phyloP scores from a whole-genome alignment of 352 stramenopile species.

The Blastocystis sp. region DNA sequence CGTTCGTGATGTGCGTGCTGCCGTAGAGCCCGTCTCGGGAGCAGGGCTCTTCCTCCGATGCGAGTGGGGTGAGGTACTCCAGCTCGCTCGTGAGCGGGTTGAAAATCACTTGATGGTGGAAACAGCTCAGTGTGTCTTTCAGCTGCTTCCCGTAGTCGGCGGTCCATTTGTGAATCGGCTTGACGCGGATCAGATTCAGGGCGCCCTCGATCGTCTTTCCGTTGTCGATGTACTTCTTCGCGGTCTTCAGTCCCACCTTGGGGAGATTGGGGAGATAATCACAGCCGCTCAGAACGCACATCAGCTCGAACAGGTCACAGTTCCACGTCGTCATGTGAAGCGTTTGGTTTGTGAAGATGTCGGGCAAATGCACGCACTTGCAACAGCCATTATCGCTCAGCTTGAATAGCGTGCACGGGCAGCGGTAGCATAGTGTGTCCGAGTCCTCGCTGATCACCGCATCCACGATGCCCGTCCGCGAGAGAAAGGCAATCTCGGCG shows the following conservation, averaged over 20 bases:
- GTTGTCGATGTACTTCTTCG: constrained; percentile 46
- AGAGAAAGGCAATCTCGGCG: constrained; percentile 89
- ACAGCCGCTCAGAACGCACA: constrained; percentile 83
- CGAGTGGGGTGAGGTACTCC: constrained; percentile 33
- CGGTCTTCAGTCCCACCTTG: constrained; percentile 78
- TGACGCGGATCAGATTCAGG: background rate
- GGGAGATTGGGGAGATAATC: constrained; percentile 82
- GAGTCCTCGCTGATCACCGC: constrained; percentile 92
- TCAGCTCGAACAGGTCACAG: constrained; percentile 67
- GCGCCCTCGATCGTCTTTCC: background rate
- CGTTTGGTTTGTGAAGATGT: background rate
- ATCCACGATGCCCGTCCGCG: constrained; percentile 81
- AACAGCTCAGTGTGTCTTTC: background rate
- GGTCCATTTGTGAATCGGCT: background rate
- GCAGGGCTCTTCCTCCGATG: background rate
- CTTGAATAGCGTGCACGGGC: constrained; percentile 86
- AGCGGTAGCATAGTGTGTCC: constrained; percentile 91
- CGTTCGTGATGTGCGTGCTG: background rate
- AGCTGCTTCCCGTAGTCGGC: background rate
- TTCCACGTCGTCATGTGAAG: background rate
- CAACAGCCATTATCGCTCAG: constrained; percentile 80
- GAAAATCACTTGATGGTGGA: constrained; percentile 61
- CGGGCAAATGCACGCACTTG: background rate
- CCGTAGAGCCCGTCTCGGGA: background rate
- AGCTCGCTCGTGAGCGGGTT: constrained; percentile 2